Evolutionary conservation across 2,329 filamentous ascomycete species (phyloP), one percentile per base, ranked within the genome.

Genomic region (Botryotinia convoluta): DNA sequence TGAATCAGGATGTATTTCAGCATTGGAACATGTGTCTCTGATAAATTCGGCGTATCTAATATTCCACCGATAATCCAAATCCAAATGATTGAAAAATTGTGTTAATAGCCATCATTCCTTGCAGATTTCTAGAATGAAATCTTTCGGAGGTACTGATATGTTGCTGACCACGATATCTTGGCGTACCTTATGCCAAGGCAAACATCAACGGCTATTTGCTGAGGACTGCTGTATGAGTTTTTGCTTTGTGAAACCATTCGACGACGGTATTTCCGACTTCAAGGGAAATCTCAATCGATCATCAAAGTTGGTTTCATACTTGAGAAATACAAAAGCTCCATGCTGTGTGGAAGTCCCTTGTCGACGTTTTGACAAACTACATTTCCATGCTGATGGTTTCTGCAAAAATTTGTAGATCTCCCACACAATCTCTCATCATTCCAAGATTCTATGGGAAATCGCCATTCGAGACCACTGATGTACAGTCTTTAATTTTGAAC

Each of bases 51-150:
- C 7, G 1, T 8, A 3, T 32, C 3, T 9, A 1, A 18, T 29
- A 18, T 29, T 32, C 1, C n/a, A 3, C n/a, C 3, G 3, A 4
- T 1, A 4, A 29, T 29, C 4, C 3, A 1, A 16, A 9, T 29
- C 12, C 9, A 18, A 9, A 8, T 29, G 4, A 1, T 8, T 57
- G 12, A 8, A 57, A 29, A 9, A 8, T 1, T 18, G 14, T 29
- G n/a, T 32, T 32, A 2, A 16, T 3, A 14, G 2, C 4, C 32
- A 22, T 35, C 9, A 22, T 35, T 7, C 35, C 2, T 12, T 35
- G 18, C 18, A 10, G 9, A 10, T 59, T 1, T 32, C 3, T 18
- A 20, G 18, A 10, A 12, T 6, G 20, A 35, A 35, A 9, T 35
- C 18, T 60, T 22, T 60, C 57, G 57, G 32, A 22, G 32, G 32